A percentile compares a stretch with the other conserved stretches of the same genome.
Conservation (phyloP, 768 basidiomycete genomes). For the Terana coerulea region DNA sequence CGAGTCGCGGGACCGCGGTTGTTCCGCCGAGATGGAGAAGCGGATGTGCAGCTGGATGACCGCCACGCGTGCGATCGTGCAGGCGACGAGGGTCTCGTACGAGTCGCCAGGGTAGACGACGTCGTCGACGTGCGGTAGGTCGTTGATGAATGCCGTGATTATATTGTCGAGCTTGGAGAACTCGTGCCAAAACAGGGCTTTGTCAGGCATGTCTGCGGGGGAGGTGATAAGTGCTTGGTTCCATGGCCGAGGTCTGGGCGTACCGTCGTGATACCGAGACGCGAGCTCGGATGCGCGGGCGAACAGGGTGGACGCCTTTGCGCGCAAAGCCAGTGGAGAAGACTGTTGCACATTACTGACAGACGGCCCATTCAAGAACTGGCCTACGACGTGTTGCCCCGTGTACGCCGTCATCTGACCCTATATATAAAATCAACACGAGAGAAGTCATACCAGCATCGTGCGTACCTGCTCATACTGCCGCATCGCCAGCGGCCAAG, state of each 20-base stretch:
- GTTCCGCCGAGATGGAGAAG: constrained; percentile 9
- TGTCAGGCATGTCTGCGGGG: constrained; percentile 5
- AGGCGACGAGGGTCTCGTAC: constrained; percentile 17
- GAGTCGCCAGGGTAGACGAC: constrained; percentile 9
- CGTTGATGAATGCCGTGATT: constrained; percentile 16
- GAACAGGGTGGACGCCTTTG: constrained; percentile 19
- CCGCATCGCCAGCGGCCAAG: constrained; percentile 22
- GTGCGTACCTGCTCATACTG: constrained; percentile 20
- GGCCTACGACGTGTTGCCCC: constrained; percentile 7
- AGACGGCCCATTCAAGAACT: constrained; percentile 8
- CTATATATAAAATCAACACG: background rate
- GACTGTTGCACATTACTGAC: constrained; percentile 11
- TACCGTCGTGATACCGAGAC: constrained; percentile 16
- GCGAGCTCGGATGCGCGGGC: constrained; percentile 17
- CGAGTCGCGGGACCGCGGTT: constrained; percentile 18
- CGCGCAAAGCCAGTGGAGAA: constrained; percentile 19
- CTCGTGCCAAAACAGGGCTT: constrained; percentile 12
- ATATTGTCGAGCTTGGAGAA: constrained; percentile 18
- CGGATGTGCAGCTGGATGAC: constrained; percentile 23
- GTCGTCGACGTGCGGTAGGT: constrained; percentile 7
- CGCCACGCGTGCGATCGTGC: constrained; percentile 21
- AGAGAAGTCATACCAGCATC: background rate
- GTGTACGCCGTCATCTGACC: background rate
- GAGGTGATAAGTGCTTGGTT: background rate
- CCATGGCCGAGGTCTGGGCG: background rate